Percentiles rank a stretch among this genome's conserved stretches.
phyloP scores from a whole-genome alignment of 345 rosid species.

The Camelina laxa region DNA sequence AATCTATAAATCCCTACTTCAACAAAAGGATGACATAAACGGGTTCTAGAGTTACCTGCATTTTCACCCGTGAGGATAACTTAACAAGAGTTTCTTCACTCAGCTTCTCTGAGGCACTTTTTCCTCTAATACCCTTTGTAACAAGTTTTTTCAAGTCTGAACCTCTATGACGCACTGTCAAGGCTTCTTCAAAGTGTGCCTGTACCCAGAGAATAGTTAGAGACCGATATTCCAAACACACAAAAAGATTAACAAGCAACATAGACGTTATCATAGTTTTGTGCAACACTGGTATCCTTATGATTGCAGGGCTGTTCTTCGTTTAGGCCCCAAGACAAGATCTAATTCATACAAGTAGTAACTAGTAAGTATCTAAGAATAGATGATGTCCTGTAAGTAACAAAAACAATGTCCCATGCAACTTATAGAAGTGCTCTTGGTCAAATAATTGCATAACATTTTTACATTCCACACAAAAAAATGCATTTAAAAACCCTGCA shows the following conservation, averaged over 20 bases:
- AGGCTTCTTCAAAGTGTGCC: conserved; percentile 95
- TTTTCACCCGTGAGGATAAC: conserved; percentile 80
- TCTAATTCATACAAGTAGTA: conserved; percentile 5
- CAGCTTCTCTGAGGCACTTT: conserved; percentile 76
- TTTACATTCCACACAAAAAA: not conserved
- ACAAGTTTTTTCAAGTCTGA: conserved; percentile 71
- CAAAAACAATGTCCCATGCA: conserved; percentile 6
- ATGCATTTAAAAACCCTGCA: conserved; percentile 1
- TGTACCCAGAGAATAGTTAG: conserved; percentile 47
- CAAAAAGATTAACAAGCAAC: not conserved
- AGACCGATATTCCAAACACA: conserved; percentile 1
- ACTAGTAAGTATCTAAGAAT: not conserved
- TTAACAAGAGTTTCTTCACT: conserved; percentile 87
- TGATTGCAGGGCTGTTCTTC: conserved; percentile 9
- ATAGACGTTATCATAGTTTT: conserved; percentile 3
- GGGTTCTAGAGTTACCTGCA: conserved; percentile 61
- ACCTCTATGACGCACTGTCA: conserved; percentile 79
- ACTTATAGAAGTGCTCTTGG: conserved; percentile 1
- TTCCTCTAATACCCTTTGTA: conserved; percentile 74
- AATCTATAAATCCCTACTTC: conserved; percentile 13
- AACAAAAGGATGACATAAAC: conserved; percentile 20
- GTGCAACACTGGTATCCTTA: conserved; percentile 6
- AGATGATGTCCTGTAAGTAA: not conserved
- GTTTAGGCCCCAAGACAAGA: conserved; percentile 13
- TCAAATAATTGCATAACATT: not conserved